phyloP scores from a whole-genome alignment of 495 filamentous ascomycete genomes.

The Xylaria curta region DNA sequence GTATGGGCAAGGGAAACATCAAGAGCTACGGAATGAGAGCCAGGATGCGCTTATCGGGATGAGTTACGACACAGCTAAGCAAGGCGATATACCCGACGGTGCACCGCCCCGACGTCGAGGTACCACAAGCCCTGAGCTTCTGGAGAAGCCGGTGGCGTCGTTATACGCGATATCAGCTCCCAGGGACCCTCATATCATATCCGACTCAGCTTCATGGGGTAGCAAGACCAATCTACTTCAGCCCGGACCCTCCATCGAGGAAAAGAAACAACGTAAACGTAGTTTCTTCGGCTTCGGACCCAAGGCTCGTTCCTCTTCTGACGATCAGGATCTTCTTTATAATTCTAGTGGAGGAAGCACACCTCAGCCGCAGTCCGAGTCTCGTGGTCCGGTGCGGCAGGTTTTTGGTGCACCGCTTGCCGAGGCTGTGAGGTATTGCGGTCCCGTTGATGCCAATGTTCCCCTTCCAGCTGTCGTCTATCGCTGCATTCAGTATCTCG shows the following conservation, averaged over 20 bases:
- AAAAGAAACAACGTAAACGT: constrained; percentile 83
- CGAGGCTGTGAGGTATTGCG: constrained; percentile 83
- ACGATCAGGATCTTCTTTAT: constrained; percentile 55
- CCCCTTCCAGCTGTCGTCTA: constrained; percentile 94
- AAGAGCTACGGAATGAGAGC: constrained; percentile 41
- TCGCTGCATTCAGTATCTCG: constrained; percentile 93
- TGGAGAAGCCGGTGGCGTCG: constrained; percentile 43
- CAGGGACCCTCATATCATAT: constrained; percentile 83
- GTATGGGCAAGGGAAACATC: constrained; percentile 40
- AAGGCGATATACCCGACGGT: constrained; percentile 61
- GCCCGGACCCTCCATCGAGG: constrained; percentile 63
- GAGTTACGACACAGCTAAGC: constrained; percentile 82
- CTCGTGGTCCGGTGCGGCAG: constrained; percentile 66
- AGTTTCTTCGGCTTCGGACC: constrained; percentile 92
- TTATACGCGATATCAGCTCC: constrained; percentile 81
- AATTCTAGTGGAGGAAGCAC: constrained; percentile 42
- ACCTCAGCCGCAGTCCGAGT: constrained; percentile 46
- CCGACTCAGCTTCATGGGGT: constrained; percentile 87
- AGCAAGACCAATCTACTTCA: constrained; percentile 64
- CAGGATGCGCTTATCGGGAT: constrained; percentile 73
- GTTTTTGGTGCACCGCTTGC: constrained; percentile 87
- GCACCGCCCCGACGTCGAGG: constrained; percentile 37
- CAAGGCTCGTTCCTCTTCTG: constrained; percentile 56
- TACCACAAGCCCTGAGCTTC: constrained; percentile 41
- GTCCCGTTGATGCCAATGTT: constrained; percentile 71